Evolutionary conservation across 2,329 filamentous ascomycete genomes (phyloP).

Genomic region (Venturia aucupariae): DNA sequence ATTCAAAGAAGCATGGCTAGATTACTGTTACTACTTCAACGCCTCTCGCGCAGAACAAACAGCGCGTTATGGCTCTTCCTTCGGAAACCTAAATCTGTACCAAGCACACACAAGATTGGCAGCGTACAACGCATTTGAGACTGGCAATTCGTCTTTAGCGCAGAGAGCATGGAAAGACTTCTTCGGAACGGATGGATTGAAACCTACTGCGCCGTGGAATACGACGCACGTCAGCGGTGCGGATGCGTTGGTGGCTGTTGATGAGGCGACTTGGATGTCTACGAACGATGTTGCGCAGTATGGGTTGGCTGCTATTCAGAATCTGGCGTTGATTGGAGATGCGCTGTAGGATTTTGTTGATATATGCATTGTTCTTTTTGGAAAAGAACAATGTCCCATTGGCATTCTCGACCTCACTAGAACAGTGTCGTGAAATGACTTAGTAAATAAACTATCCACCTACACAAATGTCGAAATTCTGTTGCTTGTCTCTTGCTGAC

Average conservation of each 20-base stretch:
- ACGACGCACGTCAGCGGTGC: background rate
- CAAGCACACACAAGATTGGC: constrained; percentile 52
- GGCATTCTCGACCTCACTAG: no score
- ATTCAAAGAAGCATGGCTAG: constrained; percentile 48
- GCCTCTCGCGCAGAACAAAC: constrained; percentile 42
- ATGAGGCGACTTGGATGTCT: constrained; percentile 49
- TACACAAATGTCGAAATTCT: no score
- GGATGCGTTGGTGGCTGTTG: constrained; percentile 34
- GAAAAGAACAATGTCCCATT: no score
- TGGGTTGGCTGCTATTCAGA: constrained; percentile 48
- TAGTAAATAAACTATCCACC: no score
- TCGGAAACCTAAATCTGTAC: constrained; percentile 17
- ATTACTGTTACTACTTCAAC: constrained; percentile 52
- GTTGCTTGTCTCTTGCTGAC: no score
- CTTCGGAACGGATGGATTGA: constrained; percentile 39
- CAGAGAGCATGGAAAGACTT: constrained; percentile 48
- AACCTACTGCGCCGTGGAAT: constrained; percentile 25
- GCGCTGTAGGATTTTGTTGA: background rate
- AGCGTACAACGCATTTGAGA: constrained; percentile 41
- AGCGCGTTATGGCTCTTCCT: constrained; percentile 46
- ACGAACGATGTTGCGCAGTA: constrained; percentile 51
- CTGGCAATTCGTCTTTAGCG: constrained; percentile 39
- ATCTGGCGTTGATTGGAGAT: constrained; percentile 35
- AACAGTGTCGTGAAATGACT: no score
- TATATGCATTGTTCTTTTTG: no score